Evolutionary conservation across 495 filamentous ascomycete species (phyloP).

Genomic region (Penicillium mononematosum): DNA sequence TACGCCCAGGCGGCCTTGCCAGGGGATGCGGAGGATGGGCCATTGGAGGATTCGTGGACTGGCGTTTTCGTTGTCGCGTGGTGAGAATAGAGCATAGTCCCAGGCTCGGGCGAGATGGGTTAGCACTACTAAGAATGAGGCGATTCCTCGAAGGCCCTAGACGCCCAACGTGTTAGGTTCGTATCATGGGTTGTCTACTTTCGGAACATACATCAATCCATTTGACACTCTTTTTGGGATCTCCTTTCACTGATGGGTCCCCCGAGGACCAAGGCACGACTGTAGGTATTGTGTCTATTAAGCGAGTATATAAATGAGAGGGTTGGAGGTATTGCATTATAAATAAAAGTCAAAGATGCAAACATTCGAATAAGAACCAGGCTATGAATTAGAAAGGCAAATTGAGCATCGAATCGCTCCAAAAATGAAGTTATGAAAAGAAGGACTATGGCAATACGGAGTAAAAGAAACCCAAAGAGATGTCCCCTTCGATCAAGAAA

Average conservation of each 20-base stretch:
- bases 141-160: slow-evolving; percentile 67
- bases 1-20: slow-evolving; percentile 65
- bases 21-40: slow-evolving; percentile 60
- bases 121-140: slow-evolving; percentile 63
- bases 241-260: slow-evolving; percentile 34
- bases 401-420: background rate
- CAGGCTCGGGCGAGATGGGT: slow-evolving; percentile 66
- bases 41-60: slow-evolving; percentile 56
- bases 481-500: background rate
- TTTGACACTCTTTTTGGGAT: slow-evolving; percentile 59
- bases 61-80: slow-evolving; percentile 47
- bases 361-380: background rate
- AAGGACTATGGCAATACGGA: background rate
- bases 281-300: slow-evolving; percentile 29
- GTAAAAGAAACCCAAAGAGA: background rate
- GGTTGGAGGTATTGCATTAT: slow-evolving; percentile 28
- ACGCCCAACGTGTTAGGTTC: background rate
- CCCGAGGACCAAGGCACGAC: slow-evolving; percentile 34
- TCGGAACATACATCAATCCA: slow-evolving; percentile 65
- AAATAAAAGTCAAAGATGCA: background rate
- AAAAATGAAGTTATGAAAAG: background rate
- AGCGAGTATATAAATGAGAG: slow-evolving; percentile 34
- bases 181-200: background rate
- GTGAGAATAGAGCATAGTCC: slow-evolving; percentile 58
- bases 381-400: slow-evolving; percentile 1